A percentile compares a stretch with the other conserved stretches of the same genome.
These are phyloP conservation scores for Eremothecium gossypii DNA, from an alignment of 1,139 yeast genomes.

Conservation along the genomic window DNA sequence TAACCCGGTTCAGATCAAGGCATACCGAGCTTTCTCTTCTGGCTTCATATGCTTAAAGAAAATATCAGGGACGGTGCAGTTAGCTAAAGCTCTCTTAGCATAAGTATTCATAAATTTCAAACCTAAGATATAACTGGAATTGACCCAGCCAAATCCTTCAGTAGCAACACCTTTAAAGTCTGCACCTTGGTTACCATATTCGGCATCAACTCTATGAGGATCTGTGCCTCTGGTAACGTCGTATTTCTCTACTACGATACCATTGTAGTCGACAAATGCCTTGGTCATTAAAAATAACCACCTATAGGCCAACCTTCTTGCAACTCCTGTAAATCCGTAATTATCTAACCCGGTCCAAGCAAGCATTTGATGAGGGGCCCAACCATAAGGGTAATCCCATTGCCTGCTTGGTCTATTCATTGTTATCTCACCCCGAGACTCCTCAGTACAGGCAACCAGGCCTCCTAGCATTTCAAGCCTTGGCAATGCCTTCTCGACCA, in stretches of 20 bases:
- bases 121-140: slow-evolving; percentile 75
- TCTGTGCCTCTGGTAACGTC: slow-evolving; percentile 76
- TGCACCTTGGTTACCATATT: slow-evolving; percentile 93
- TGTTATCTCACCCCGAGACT: slow-evolving; percentile 65
- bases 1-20: slow-evolving; percentile 16
- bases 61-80: slow-evolving; percentile 69
- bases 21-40: slow-evolving; percentile 37
- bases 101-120: slow-evolving; percentile 57
- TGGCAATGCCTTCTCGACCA: slow-evolving; percentile 53
- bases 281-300: slow-evolving; percentile 89
- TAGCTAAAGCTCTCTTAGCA: slow-evolving; percentile 71
- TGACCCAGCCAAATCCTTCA: slow-evolving; percentile 98
- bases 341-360: slow-evolving; percentile 82
- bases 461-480: slow-evolving; percentile 86
- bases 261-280: slow-evolving; percentile 89
- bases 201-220: slow-evolving; percentile 92
- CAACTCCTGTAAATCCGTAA: slow-evolving; percentile 61
- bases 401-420: slow-evolving; percentile 76
- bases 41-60: slow-evolving; percentile 48
- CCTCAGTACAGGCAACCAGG: slow-evolving; percentile 72
- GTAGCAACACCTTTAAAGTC: slow-evolving; percentile 90
- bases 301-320: slow-evolving; percentile 68
- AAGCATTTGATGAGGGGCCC: slow-evolving; percentile 97
- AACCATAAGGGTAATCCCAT: slow-evolving; percentile 97
- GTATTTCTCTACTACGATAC: slow-evolving; percentile 93